These are phyloP conservation scores for Populus hybrid DNA, from an alignment of 441 rosid genomes.

Conservation along the genomic window DNA sequence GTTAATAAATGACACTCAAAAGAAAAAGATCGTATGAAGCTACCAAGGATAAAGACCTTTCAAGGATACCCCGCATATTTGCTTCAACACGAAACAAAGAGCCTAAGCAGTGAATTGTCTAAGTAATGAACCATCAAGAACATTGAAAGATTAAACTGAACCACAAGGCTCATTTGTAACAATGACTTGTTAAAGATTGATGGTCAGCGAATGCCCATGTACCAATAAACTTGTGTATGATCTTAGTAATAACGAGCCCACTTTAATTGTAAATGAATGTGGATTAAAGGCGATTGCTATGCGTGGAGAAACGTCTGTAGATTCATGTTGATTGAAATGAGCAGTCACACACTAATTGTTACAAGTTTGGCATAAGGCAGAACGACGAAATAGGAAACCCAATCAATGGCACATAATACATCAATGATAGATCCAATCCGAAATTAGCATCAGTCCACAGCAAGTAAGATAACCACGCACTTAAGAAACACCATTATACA, in stretches of 20 bases:
- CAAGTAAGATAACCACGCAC: not conserved
- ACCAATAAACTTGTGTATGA: not conserved
- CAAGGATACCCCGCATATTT: not conserved
- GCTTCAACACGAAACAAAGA: not conserved
- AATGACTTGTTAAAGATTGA: not conserved
- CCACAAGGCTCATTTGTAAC: not conserved
- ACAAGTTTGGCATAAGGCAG: not conserved
- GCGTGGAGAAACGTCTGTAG: not conserved
- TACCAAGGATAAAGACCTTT: not conserved
- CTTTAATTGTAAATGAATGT: not conserved
- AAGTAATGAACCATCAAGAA: not conserved
- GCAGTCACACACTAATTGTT: not conserved
- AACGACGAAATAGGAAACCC: not conserved
- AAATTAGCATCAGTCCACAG: not conserved
- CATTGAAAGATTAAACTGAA: not conserved
- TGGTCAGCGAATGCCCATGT: not conserved
- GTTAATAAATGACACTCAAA: not conserved
- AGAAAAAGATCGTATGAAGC: not conserved
- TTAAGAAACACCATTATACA: not conserved
- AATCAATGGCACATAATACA: too few species aligned
- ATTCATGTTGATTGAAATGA: not conserved
- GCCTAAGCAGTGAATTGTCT: not conserved
- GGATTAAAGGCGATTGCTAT: too few species aligned
- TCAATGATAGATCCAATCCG: not conserved
- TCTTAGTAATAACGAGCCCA: not conserved